Evolutionary conservation across 2,329 filamentous ascomycete genomes (phyloP), one percentile per base, ranked within the genome.

Genomic region (Scleromitrula shiraiana): DNA sequence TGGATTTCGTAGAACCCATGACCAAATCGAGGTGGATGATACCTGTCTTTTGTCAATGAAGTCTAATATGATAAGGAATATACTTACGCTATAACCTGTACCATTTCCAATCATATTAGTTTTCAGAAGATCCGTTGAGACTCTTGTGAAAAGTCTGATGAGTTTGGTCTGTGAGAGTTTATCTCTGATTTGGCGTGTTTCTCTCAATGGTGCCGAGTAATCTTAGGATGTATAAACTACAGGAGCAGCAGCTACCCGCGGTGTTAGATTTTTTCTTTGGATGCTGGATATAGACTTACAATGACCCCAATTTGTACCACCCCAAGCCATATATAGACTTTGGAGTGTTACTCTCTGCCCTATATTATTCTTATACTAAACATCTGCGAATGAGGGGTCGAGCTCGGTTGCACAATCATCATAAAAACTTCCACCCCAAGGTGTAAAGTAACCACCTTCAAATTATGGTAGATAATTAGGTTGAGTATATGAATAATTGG

Each of bases 291-390:
- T 1, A 10, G 7, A 61, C 66, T 52, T 57, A 57, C 66, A 68
- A 44, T 77, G 71, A 7, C 72, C 75, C 75, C 74, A 78, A 51
- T 74, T 77, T 0, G 75, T 77, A 1, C 74, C 75, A n/a, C 75
- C 75, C 54, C 67, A 75, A 0, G 68, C 67, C 67, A 77, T 76
- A 53, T 77, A 77, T 12, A 77, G 50, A 38, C 66, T 76, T 27
- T 73, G 62, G 9, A 75, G 58, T 0, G 72, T 76, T 2, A 70
- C 64, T 19, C 69, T 63, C 45, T 76, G 73, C 5, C 68, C 75
- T 47, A 77, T 69, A 43, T 76, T 72, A 53, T 76, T 74, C 57
- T 77, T 77, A 58, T 77, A 78, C 48, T 74, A 78, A 1, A 78
- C 70, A 59, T 77, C 73, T 1, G 73, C 68, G 57, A 75, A 77